Base-by-base conservation (phyloP, 805 yeast genomes). In the Lipomyces starkeyi region DNA sequence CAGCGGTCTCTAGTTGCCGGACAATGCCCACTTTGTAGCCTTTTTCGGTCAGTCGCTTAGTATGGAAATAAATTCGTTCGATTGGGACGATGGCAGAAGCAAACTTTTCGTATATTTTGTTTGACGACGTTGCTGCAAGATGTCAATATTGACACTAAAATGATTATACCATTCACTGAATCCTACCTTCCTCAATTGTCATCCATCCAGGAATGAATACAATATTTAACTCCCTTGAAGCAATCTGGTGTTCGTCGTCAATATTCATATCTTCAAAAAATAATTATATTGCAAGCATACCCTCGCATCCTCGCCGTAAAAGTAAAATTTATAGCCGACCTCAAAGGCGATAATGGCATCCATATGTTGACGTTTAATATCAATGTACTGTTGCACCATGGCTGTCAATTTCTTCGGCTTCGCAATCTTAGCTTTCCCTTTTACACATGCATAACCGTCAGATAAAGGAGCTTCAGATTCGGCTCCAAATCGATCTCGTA, bases 1-100 rank as follows among this genome's bases (percentile, higher is more conserved):
- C 91, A 1, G 92, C 88, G 0, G 94, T 86, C 75, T 94, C 98
- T 3, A 86, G 80, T 75, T 95, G 98, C 74, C 89, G 89, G 0
- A 93, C 95, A 1, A 95, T 86, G 0, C 96, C 98, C 2, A 95
- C 91, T 76, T 90, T 93, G 67, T 86, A 80, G 0, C 97, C 97
- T 64, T 81, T 82, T 53, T 84, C 85, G 3, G 95, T 82, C 20
- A 94, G 79, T 67, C 71, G 82, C 76, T 90, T 90, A 49, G 93
- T 79, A 76, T 94, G 94, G 37, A 90, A 83, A 72, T 90, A 90
- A 14, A 95, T 80, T 67, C 95, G 80, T 35, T 81, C 85, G 62
- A 89, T 90, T 0, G 98, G 98, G 43, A 95, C 90, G 7, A 95
- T 88, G 69, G 97, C 90, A 74, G 91, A 90, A 0, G 97, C 94